Evolutionary conservation across 2,329 filamentous ascomycete genomes (phyloP).

Genomic region (Colletotrichum spaethianum): DNA sequence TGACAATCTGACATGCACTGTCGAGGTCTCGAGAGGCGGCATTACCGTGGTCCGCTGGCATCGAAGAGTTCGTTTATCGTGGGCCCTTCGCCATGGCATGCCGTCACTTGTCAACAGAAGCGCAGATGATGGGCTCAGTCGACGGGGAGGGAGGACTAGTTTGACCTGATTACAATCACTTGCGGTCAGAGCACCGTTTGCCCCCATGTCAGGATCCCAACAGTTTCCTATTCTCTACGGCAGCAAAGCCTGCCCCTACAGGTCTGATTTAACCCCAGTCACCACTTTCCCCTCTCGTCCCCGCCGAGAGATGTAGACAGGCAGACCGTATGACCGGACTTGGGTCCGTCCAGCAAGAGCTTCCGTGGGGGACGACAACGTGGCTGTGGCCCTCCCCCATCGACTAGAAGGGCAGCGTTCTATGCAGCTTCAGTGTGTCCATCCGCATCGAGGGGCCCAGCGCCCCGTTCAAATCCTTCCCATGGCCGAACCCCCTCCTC

Average conservation of each 20-base stretch:
- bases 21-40: background rate
- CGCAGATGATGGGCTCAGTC: background rate
- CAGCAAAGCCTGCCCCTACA: background rate
- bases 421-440: background rate
- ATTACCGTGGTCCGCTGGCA: background rate
- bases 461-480: background rate
- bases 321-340: background rate
- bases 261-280: background rate
- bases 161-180: background rate
- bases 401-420: background rate
- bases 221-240: background rate
- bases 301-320: background rate
- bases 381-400: conserved; percentile 2
- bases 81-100: background rate
- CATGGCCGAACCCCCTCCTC: background rate
- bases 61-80: background rate
- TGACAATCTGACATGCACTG: background rate
- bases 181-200: background rate
- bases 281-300: background rate
- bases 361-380: background rate
- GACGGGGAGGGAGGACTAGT: background rate
- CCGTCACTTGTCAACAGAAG: background rate
- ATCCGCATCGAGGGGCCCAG: background rate
- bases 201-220: background rate
- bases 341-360: conserved; percentile 6